Conservation (phyloP, 2,329 filamentous ascomycete genomes). For the Cladosporium sp. region DNA sequence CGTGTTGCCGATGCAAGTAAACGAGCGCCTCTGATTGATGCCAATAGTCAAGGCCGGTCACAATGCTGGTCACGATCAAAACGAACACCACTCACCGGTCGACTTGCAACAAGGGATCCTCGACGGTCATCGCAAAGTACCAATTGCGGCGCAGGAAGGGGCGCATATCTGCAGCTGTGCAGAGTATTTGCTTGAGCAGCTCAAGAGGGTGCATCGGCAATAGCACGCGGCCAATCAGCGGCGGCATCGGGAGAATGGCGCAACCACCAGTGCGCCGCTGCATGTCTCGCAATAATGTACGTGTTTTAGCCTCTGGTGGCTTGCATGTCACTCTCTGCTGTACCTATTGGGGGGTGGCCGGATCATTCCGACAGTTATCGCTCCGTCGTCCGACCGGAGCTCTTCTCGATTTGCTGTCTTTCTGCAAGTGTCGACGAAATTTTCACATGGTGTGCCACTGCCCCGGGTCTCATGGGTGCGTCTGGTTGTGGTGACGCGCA, state of each 20-base stretch:
- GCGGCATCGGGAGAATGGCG: not conserved
- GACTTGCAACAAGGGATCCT: conserved; percentile 7
- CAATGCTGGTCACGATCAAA: not conserved
- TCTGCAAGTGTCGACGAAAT: not conserved
- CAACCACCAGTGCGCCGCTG: conserved; percentile 14
- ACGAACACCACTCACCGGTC: not conserved
- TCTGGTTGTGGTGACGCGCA: conserved; percentile 1
- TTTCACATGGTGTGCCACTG: conserved; percentile 8
- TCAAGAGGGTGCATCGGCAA: conserved; percentile 4
- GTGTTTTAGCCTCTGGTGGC: conserved; percentile 1
- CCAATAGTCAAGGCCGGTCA: not conserved
- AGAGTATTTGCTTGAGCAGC: conserved; percentile 13
- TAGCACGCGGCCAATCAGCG: conserved; percentile 1
- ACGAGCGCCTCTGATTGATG: conserved; percentile 17
- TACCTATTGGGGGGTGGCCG: not conserved
- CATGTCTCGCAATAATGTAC: conserved; percentile 8
- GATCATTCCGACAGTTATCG: not conserved
- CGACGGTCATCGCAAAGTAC: conserved; percentile 1
- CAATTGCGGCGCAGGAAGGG: conserved; percentile 4
- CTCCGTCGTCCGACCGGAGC: conserved; percentile 7
- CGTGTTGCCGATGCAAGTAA: conserved; percentile 18
- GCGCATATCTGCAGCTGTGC: conserved; percentile 13
- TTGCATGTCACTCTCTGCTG: conserved; percentile 8
- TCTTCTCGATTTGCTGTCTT: not conserved
- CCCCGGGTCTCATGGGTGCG: not conserved